phyloP scores from a whole-genome alignment of 768 basidiomycete genomes.

The Calocera viscosa region DNA sequence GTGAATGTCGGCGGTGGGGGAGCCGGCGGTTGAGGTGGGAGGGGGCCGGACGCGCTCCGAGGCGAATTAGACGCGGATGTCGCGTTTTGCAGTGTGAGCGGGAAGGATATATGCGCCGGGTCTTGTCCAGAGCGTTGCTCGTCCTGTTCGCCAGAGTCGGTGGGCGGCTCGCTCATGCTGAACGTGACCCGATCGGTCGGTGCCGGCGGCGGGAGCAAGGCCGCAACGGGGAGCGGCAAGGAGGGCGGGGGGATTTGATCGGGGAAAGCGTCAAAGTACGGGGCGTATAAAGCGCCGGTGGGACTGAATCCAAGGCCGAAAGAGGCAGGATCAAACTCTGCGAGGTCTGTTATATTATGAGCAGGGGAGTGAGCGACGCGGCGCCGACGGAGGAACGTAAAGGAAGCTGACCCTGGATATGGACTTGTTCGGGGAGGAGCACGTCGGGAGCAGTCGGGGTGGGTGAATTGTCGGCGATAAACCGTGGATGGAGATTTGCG shows the following conservation, averaged over 20 bases:
- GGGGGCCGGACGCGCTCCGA: not conserved
- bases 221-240: not conserved
- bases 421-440: not conserved
- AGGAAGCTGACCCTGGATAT: not conserved
- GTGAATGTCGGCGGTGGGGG: not conserved
- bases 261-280: not conserved
- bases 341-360: not conserved
- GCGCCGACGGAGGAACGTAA: not conserved
- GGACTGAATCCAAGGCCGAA: not conserved
- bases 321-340: not conserved
- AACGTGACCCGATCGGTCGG: not conserved
- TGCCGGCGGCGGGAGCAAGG: not conserved
- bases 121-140: not conserved
- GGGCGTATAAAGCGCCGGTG: not conserved
- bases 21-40: not conserved
- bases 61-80: not conserved
- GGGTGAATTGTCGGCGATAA: not conserved
- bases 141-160: not conserved
- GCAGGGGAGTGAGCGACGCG: not conserved
- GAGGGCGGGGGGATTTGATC: not conserved
- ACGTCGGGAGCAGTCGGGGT: constrained; percentile 2
- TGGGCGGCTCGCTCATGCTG: not conserved
- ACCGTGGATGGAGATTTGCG: not conserved
- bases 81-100: not conserved
- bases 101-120: not conserved